Evolutionary conservation across 345 rosid genomes (phyloP), one percentile per base, ranked within the genome.

Genomic region (Euclidium syriacum): DNA sequence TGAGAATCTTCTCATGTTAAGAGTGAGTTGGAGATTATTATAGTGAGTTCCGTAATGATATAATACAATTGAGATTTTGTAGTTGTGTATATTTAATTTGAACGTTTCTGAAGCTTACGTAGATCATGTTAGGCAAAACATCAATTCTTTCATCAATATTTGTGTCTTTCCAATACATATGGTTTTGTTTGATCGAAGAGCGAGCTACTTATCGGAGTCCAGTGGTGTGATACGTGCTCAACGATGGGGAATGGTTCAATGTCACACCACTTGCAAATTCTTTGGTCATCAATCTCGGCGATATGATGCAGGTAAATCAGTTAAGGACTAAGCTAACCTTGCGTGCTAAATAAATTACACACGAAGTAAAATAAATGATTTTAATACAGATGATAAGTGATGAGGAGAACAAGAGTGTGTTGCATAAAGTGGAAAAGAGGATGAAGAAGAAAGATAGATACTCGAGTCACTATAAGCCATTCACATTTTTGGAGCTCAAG

Each of bases 401-500:
- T 6, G 95, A 82, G 4, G 59, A 74, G 24, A 82, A 75, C 63
- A 49, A 20, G 64, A 86, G 96, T 34, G 86, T 65, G 53, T 64
- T 33, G 6, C 95, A 86, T 60, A 80, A 80, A 44, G 96, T 84
- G 59, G 74, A 55, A 64, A 52, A 57, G 29, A 73, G 61, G 63
- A 75, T 59, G 40, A 76, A 49, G 29, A 8, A 59, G 0, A 39
- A 66, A 47, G 89, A 89, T 27, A 63, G 96, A 63, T 41, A 70
- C 24, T 89, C 96, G 64, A 68, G 81, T 2, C 82, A 67, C 11
- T 89, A 89, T 53, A 81, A 52, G 75, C 80, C 91, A 30, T 89
- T 89, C 61, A 81, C 83, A 30, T 86, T 84, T 86, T 80, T 71
- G 87, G 55, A 61, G 77, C 77, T 6, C 87, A 80, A 30, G 96